phyloP scores from a whole-genome alignment of 495 filamentous ascomycete genomes.

The Penicillium lagena region DNA sequence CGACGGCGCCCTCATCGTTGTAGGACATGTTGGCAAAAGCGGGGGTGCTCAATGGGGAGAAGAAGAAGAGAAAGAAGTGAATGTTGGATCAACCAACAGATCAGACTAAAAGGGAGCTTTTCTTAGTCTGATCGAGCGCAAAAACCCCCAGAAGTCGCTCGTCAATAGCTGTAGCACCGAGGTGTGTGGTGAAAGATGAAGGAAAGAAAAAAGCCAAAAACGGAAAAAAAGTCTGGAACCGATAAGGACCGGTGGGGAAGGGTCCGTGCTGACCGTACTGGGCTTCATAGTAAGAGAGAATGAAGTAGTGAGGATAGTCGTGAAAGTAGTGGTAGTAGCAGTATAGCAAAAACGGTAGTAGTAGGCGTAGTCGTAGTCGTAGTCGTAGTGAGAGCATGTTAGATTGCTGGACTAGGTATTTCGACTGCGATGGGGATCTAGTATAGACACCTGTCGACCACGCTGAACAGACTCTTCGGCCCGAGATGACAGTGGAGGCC shows the following conservation, averaged over 20 bases:
- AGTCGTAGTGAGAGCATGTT: no score
- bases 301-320: no score
- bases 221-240: slow-evolving; percentile 17
- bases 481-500: slow-evolving; percentile 1
- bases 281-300: no score
- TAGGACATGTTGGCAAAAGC: slow-evolving; percentile 18
- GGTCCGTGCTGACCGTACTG: background rate
- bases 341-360: no score
- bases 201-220: slow-evolving; percentile 1
- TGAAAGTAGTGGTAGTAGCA: no score
- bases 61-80: background rate
- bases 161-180: slow-evolving; percentile 14
- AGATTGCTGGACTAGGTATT: no score
- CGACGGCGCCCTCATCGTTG: slow-evolving; percentile 22
- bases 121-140: slow-evolving; percentile 41
- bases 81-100: background rate
- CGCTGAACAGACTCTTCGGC: no score
- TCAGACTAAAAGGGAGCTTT: slow-evolving; percentile 34
- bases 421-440: no score
- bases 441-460: no score
- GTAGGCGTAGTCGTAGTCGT: no score
- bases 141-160: slow-evolving; percentile 57
- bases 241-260: no score
- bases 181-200: background rate
- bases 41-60: background rate